phyloP scores from a whole-genome alignment of 2,329 filamentous ascomycete genomes.

The Pezicula radicicola region DNA sequence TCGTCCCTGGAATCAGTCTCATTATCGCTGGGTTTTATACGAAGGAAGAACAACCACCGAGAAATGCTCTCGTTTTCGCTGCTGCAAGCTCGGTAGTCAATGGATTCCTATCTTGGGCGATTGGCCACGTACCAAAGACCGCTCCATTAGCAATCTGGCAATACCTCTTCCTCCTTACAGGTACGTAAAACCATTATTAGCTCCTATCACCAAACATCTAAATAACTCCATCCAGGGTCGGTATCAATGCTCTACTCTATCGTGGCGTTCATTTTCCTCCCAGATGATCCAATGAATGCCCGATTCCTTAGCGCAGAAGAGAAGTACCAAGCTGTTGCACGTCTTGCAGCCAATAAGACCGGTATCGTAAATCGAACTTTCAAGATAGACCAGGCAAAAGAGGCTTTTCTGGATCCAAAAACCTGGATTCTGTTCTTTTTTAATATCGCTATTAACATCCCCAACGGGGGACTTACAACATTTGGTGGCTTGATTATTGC shows the following conservation, averaged over 20 bases:
- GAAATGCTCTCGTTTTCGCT: conserved; percentile 34
- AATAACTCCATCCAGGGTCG: conserved; percentile 10
- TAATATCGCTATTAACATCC: conserved; percentile 28
- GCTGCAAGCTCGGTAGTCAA: conserved; percentile 29
- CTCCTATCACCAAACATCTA: neutral
- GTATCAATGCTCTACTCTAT: conserved; percentile 25
- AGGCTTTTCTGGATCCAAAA: conserved; percentile 38
- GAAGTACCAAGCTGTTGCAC: conserved; percentile 42
- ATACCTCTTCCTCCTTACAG: conserved; percentile 9
- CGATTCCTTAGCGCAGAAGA: conserved; percentile 33
- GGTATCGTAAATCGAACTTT: conserved; percentile 48
- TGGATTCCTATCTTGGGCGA: conserved; percentile 25
- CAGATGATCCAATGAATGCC: conserved; percentile 44
- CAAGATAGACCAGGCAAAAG: conserved; percentile 42
- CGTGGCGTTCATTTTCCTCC: conserved; percentile 40
- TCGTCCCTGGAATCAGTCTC: conserved; percentile 31
- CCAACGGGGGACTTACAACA: conserved; percentile 37
- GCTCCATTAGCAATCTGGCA: conserved; percentile 10
- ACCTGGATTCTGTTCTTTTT: conserved; percentile 25
- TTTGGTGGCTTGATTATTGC: conserved; percentile 33
- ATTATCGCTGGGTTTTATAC: conserved; percentile 35
- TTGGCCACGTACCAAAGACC: conserved; percentile 22
- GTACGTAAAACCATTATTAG: neutral
- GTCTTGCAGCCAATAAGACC: conserved; percentile 51
- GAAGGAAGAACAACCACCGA: conserved; percentile 32